Conservation (phyloP, 305 asterid species). For the Fraxinus paxiana region DNA sequence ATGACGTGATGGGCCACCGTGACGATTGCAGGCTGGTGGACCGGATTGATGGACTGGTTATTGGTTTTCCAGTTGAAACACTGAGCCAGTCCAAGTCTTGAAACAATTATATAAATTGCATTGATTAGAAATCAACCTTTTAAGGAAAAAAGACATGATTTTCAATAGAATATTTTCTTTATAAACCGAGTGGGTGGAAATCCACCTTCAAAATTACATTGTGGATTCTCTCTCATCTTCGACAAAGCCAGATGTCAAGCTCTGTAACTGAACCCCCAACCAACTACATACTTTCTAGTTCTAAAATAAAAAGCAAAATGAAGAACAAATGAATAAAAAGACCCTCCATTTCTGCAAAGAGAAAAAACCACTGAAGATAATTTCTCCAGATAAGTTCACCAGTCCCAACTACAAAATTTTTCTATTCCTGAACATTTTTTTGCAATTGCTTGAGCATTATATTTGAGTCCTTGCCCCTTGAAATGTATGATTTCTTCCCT, state of each 20-base stretch:
- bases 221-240: slow-evolving; percentile 31
- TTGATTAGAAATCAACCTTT: neutral
- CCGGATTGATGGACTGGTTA: neutral
- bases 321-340: slow-evolving; percentile 50
- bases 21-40: neutral
- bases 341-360: slow-evolving; percentile 41
- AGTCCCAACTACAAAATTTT: slow-evolving; percentile 72
- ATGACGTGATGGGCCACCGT: neutral
- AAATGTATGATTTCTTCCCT: slow-evolving; percentile 24
- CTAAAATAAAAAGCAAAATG: slow-evolving; percentile 21
- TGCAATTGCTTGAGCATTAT: slow-evolving; percentile 33
- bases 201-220: slow-evolving; percentile 52
- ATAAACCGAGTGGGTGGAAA: slow-evolving; percentile 42
- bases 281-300: slow-evolving; percentile 29
- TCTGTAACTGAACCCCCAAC: slow-evolving; percentile 34
- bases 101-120: neutral
- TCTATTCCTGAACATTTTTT: slow-evolving; percentile 35
- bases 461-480: slow-evolving; percentile 21
- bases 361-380: slow-evolving; percentile 22
- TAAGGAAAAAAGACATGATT: neutral
- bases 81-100: neutral
- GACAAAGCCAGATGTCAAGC: slow-evolving; percentile 34
- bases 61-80: neutral
- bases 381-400: slow-evolving; percentile 48
- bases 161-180: slow-evolving; percentile 23